A percentile compares a stretch with the other conserved stretches of the same genome.
Evolutionary conservation across 1,284 basidiomycete genomes (phyloP).

Genomic region (Somion occarium): DNA sequence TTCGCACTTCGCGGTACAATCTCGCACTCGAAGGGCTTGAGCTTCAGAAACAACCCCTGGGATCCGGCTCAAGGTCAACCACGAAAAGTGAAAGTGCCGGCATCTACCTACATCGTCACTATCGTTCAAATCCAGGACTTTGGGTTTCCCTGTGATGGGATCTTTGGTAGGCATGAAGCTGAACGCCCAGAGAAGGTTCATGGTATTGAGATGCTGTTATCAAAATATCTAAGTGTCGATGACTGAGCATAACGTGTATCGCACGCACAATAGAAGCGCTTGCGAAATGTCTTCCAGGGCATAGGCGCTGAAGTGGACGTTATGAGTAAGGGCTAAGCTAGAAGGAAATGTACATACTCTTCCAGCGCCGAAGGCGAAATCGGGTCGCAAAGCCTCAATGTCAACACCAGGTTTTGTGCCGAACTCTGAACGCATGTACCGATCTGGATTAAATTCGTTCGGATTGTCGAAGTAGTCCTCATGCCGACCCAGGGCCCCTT

Average conservation of each 20-base stretch:
- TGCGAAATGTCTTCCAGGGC: constrained; percentile 9
- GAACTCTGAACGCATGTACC: constrained; percentile 3
- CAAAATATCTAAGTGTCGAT: too few relatives aligned
- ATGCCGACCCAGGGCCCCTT: constrained; percentile 4
- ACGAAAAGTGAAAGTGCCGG: neutral
- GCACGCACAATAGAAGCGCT: neutral
- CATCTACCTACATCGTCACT: neutral
- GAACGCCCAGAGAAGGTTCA: constrained; percentile 14
- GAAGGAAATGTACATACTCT: constrained; percentile 1
- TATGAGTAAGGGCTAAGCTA: neutral
- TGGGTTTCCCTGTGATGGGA: constrained; percentile 2
- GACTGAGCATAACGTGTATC: too few relatives aligned
- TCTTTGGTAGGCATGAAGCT: constrained; percentile 6
- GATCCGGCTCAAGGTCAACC: too few relatives aligned
- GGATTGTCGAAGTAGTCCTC: constrained; percentile 4
- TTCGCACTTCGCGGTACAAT: constrained; percentile 4
- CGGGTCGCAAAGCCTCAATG: constrained; percentile 1
- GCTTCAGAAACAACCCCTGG: too few relatives aligned
- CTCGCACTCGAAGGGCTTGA: constrained; percentile 6
- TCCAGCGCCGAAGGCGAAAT: constrained; percentile 9
- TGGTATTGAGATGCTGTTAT: constrained; percentile 9
- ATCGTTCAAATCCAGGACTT: constrained; percentile 2
- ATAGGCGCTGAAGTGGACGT: constrained; percentile 5
- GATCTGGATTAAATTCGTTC: constrained; percentile 6
- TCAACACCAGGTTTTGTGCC: constrained; percentile 6